A percentile compares a stretch with the other conserved stretches of the same genome.
phyloP scores from a whole-genome alignment of 2,329 filamentous ascomycete genomes.

The Dactylella cylindrospora region DNA sequence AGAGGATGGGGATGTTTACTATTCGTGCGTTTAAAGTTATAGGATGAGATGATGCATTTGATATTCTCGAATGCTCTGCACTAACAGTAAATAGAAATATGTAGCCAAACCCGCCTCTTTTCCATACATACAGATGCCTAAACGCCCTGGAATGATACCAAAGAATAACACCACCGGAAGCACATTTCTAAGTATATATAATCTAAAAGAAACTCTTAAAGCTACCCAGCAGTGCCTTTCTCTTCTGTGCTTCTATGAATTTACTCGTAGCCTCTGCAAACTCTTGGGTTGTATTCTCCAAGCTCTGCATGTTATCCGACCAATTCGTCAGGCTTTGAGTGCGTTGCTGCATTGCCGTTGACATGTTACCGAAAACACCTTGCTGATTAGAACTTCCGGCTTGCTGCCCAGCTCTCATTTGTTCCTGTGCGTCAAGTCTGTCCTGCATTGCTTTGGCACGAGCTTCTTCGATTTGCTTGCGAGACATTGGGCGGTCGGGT shows the following conservation, averaged over 20 bases:
- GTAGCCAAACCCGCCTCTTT: too few relatives aligned
- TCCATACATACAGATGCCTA: too few relatives aligned
- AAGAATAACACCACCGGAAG: too few relatives aligned
- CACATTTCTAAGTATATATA: conserved; percentile 13
- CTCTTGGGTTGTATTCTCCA: conserved; percentile 76
- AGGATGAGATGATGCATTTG: too few relatives aligned
- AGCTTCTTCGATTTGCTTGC: conserved; percentile 80
- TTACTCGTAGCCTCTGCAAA: conserved; percentile 89
- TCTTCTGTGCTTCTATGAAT: conserved; percentile 83
- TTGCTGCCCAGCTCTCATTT: not conserved
- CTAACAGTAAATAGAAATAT: too few relatives aligned
- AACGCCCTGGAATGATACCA: too few relatives aligned
- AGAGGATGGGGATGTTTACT: too few relatives aligned
- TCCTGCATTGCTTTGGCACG: conserved; percentile 70
- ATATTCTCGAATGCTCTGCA: too few relatives aligned
- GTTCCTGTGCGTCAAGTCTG: conserved; percentile 51
- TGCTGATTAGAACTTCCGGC: conserved; percentile 51
- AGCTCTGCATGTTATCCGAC: conserved; percentile 78
- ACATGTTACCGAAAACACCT: conserved; percentile 74
- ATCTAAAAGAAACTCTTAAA: conserved; percentile 55
- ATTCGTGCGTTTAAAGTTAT: too few relatives aligned
- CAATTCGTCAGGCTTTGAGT: conserved; percentile 83
- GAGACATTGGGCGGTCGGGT: conserved; percentile 80
- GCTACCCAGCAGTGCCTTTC: conserved; percentile 73
- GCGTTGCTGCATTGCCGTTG: conserved; percentile 81